Base-by-base conservation (phyloP, 371 early-diverging fungal genomes). In the Apophysomyces trapeziformis region DNA sequence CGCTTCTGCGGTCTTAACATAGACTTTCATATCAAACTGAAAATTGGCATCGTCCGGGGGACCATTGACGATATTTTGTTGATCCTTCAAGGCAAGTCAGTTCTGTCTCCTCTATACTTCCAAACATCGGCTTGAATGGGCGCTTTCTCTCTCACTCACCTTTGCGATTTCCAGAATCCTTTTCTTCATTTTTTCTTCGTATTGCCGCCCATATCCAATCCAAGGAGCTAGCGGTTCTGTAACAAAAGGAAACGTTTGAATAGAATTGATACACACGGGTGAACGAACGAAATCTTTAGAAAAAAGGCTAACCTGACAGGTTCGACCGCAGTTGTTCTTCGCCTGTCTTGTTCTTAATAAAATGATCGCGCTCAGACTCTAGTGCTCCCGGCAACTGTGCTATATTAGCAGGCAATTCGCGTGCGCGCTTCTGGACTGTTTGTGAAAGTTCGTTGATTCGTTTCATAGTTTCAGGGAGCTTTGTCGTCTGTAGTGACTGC, bases 11-110 rank as follows among this genome's bases (percentile, higher is more conserved):
- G 76, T 82, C 26, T 82, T 79, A 11, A 79, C 74, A 60, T 85
- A 87, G 5, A 75, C 83, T 38, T 81, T 79, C 71, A 91, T 74
- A 61, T 90, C 87, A 72, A 90, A 91, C 60, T 85, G 80, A 68
- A 89, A 89, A 13, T 54, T 68, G 18, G 90, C 84, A 57, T 86
- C 90, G 66, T 84, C 88, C 11, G 92, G 92, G 11, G 90, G 90
- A 21, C 83, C 69, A 26, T 86, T 76, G 57, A 86, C 60, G 56
- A 91, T 87, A 67, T 89, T 89, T n/a, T 90, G 78, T 58, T 87
- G 82, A 68, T 91, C 89, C 87, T 90, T 18, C 14, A 37, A 21
- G 35, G 57, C 9, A 18, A 5, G 5, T 21, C 16, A n/a, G 21
- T 21, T 50, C 32, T 26, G 32, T 26, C 32, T 26, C 32, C 32